phyloP scores from a whole-genome alignment of 2,329 filamentous ascomycete genomes.

The Aspergillus unguis region DNA sequence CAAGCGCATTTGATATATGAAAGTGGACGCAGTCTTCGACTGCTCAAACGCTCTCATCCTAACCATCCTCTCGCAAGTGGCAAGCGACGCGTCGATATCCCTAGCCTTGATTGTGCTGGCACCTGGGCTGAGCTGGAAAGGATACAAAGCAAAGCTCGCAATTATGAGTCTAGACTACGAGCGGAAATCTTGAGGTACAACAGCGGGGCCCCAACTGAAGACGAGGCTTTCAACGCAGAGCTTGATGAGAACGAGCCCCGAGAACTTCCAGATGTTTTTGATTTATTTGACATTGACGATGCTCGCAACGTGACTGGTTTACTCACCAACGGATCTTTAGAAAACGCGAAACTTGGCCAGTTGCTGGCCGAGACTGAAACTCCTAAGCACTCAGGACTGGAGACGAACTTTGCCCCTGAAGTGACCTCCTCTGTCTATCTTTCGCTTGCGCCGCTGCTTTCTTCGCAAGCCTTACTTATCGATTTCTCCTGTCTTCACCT shows the following conservation, averaged over 20 bases:
- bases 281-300: slow-evolving; percentile 37
- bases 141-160: slow-evolving; percentile 59
- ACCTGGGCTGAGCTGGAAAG: slow-evolving; percentile 66
- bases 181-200: slow-evolving; percentile 40
- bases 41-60: slow-evolving; percentile 68
- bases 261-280: slow-evolving; percentile 25
- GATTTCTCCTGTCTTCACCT: slow-evolving; percentile 73
- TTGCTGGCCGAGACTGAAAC: slow-evolving; percentile 27
- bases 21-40: slow-evolving; percentile 70
- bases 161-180: slow-evolving; percentile 37
- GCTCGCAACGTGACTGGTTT: slow-evolving; percentile 23
- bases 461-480: slow-evolving; percentile 70
- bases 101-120: slow-evolving; percentile 65
- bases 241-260: slow-evolving; percentile 1
- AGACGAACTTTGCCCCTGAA: slow-evolving; percentile 35
- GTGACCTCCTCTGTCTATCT: slow-evolving; percentile 57
- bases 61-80: slow-evolving; percentile 63
- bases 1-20: slow-evolving; percentile 73
- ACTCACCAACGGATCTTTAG: slow-evolving; percentile 23
- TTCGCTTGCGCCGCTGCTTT: slow-evolving; percentile 71
- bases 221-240: not conserved
- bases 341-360: slow-evolving; percentile 28
- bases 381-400: slow-evolving; percentile 13
- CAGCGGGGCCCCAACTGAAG: slow-evolving; percentile 25
- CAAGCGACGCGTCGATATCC: slow-evolving; percentile 51